Conservation (phyloP, 768 basidiomycete genomes). For the Phanerodontia chrysosporium region DNA sequence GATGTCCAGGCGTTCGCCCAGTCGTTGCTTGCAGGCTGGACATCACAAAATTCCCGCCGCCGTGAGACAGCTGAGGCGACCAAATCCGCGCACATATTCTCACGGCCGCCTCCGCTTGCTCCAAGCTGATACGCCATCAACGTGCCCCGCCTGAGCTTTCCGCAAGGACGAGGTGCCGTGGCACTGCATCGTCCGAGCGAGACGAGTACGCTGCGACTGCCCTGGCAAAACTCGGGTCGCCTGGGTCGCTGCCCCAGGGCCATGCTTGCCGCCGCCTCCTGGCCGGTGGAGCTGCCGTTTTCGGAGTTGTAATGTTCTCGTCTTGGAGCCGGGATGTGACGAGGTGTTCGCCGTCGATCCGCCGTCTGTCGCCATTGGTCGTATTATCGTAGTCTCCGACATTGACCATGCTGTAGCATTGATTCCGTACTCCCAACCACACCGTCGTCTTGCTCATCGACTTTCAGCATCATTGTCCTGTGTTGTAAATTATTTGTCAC, state of each 20-base stretch:
- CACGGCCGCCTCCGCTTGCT: slow-evolving; percentile 25
- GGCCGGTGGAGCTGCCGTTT: background rate
- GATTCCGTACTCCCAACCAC: background rate
- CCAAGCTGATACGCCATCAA: slow-evolving; percentile 13
- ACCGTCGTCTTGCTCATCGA: background rate
- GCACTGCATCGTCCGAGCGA: background rate
- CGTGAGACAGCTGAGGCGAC: slow-evolving; percentile 7
- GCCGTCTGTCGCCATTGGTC: background rate
- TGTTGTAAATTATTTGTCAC: slow-evolving; percentile 4
- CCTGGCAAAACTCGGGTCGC: background rate
- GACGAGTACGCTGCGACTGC: background rate
- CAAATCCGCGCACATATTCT: slow-evolving; percentile 22
- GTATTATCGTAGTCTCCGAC: background rate
- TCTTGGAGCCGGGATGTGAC: background rate
- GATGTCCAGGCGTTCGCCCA: slow-evolving; percentile 59
- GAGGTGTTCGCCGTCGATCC: background rate
- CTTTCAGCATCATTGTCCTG: background rate
- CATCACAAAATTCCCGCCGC: background rate
- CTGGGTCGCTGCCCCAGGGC: background rate
- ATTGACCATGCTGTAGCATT: background rate
- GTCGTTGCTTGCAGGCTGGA: slow-evolving; percentile 16
- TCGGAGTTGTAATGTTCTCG: background rate
- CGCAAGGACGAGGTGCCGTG: background rate
- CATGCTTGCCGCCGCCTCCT: background rate
- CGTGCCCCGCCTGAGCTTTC: background rate